These are phyloP conservation scores for Penicillium maclennaniae DNA, from an alignment of 495 filamentous ascomycete species.

Conservation along the genomic window DNA sequence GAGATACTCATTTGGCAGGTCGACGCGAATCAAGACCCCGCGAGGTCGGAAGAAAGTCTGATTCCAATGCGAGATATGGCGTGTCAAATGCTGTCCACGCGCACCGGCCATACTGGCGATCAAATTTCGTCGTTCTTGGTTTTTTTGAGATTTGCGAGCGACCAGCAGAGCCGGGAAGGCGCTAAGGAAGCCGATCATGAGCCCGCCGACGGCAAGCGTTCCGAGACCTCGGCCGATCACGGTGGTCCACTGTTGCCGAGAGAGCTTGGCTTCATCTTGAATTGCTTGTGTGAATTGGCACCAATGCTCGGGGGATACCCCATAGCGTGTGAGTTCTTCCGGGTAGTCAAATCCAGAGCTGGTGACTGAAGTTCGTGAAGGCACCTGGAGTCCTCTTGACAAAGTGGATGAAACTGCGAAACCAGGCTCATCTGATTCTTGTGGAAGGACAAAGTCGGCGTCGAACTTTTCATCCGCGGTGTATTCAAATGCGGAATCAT, in stretches of 20 bases:
- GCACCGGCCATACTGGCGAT: conserved; percentile 16
- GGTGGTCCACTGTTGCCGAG: conserved; percentile 30
- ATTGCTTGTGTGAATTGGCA: conserved; percentile 28
- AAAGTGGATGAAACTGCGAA: conserved; percentile 20
- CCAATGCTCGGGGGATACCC: conserved; percentile 28
- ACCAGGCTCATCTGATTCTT: conserved; percentile 15
- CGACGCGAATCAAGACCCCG: conserved; percentile 35
- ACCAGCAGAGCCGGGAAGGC: conserved; percentile 30
- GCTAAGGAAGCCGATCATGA: conserved; percentile 34
- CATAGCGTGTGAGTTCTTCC: conserved; percentile 16
- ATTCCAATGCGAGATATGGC: conserved; percentile 33
- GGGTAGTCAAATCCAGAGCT: conserved; percentile 38
- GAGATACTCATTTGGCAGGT: conserved; percentile 31
- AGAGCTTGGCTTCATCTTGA: conserved; percentile 29
- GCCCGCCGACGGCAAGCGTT: conserved; percentile 28
- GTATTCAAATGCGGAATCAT: conserved; percentile 1
- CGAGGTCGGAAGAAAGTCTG: conserved; percentile 29
- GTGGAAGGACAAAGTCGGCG: conserved; percentile 6
- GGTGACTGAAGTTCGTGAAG: conserved; percentile 21
- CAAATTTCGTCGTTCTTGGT: conserved; percentile 30
- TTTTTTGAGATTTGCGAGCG: conserved; percentile 11
- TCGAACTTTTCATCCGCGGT: conserved; percentile 3
- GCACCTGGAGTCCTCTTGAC: conserved; percentile 32
- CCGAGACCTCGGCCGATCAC: conserved; percentile 34
- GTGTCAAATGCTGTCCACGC: conserved; percentile 11